phyloP scores from a whole-genome alignment of 1,139 yeast genomes.

The Saccharomycopsis hybrid region DNA sequence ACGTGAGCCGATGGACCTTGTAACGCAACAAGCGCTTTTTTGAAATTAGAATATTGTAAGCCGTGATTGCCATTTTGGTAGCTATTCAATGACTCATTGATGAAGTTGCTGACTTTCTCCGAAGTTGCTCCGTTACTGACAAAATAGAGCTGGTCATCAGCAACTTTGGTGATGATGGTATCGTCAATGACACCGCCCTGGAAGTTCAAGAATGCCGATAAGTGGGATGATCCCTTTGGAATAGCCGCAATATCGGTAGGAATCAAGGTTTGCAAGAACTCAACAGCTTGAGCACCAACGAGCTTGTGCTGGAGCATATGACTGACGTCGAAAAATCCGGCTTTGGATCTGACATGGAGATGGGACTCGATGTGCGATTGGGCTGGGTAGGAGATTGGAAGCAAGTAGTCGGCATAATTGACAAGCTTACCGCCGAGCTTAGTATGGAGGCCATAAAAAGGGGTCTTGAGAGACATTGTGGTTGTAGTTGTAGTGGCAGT shows the following conservation, averaged over 20 bases:
- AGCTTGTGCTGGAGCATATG: constrained; percentile 92
- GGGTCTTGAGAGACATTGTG: constrained; percentile 45
- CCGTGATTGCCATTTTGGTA: constrained; percentile 33
- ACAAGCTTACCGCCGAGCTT: constrained; percentile 85
- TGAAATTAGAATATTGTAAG: constrained; percentile 57
- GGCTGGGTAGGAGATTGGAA: constrained; percentile 79
- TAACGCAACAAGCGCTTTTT: constrained; percentile 75
- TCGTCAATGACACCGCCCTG: constrained; percentile 89
- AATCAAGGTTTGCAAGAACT: constrained; percentile 68
- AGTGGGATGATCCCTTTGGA: constrained; percentile 54
- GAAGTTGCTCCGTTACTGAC: constrained; percentile 98
- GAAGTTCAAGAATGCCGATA: constrained; percentile 70
- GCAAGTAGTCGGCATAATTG: constrained; percentile 88
- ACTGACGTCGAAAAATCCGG: constrained; percentile 92
- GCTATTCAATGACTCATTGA: constrained; percentile 43
- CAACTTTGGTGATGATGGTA: constrained; percentile 82
- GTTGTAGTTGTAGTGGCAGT: background rate
- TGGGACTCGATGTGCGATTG: constrained; percentile 91
- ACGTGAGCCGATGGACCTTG: constrained; percentile 85
- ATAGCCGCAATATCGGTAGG: constrained; percentile 70
- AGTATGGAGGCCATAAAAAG: constrained; percentile 74
- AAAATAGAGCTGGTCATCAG: constrained; percentile 69
- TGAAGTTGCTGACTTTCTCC: constrained; percentile 65
- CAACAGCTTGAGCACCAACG: constrained; percentile 61
- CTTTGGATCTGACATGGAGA: constrained; percentile 82